These are phyloP conservation scores for Hordeum pubiflorum DNA, from an alignment of 202 grass and related monocot species.

Conservation along the genomic window DNA sequence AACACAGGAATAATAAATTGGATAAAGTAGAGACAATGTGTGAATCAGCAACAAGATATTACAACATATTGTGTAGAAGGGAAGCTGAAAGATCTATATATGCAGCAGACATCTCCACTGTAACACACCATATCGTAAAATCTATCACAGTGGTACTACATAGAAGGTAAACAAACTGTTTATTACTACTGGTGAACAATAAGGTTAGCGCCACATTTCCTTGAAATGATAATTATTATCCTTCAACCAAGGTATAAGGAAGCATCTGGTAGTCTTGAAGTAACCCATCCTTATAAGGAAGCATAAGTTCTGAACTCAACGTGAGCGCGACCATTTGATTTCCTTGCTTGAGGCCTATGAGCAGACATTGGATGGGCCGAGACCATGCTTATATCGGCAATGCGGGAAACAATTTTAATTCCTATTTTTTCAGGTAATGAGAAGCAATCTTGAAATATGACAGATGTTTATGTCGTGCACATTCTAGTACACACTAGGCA, in stretches of 20 bases:
- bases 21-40: neutral
- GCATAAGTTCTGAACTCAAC: neutral
- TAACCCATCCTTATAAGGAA: too few relatives aligned
- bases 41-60: neutral
- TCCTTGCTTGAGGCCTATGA: neutral
- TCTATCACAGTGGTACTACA: neutral
- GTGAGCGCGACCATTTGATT: fast-evolving
- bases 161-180: neutral
- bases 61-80: neutral
- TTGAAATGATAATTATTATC: too few relatives aligned
- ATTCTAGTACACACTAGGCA: neutral
- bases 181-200: neutral
- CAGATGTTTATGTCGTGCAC: neutral
- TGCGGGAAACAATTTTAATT: neutral
- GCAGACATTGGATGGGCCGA: too few relatives aligned
- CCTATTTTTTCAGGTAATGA: neutral
- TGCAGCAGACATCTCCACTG: neutral
- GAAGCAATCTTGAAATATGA: conserved; percentile 7
- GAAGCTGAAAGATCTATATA: neutral
- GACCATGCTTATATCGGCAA: too few relatives aligned
- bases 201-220: too few relatives aligned
- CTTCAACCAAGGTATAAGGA: too few relatives aligned
- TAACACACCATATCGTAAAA: neutral
- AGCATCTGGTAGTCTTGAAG: too few relatives aligned
- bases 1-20: neutral